These are phyloP conservation scores for Citrus mangshanensis DNA, from an alignment of 345 rosid species.

Conservation along the genomic window DNA sequence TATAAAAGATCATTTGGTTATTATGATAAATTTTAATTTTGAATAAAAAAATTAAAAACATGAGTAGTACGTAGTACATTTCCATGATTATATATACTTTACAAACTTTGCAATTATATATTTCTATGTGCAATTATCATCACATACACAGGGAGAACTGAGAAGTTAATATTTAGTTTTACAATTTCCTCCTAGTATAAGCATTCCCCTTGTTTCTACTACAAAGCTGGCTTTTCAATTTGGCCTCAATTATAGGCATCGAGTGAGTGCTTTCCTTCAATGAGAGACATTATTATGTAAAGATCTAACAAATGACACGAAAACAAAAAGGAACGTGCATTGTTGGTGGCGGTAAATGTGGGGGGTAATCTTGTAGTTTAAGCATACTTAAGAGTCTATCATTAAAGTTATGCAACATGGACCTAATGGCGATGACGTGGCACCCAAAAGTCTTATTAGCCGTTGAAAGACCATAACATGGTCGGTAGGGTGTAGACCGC, in stretches of 20 bases:
- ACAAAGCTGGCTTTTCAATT: neutral
- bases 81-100: too few relatives aligned
- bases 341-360: neutral
- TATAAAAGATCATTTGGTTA: too few relatives aligned
- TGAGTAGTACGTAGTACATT: too few relatives aligned
- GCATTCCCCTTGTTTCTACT: neutral
- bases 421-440: neutral
- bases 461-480: neutral
- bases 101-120: too few relatives aligned
- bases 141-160: too few relatives aligned
- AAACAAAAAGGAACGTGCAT: neutral
- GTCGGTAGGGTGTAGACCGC: neutral
- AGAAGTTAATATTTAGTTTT: too few relatives aligned
- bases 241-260: neutral
- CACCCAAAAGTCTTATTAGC: neutral
- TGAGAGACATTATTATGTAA: neutral
- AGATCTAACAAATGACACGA: neutral
- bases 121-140: too few relatives aligned
- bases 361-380: neutral
- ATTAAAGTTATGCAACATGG: neutral
- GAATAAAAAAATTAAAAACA: too few relatives aligned
- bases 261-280: neutral
- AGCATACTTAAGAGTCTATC: neutral
- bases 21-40: too few relatives aligned
- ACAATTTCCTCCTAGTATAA: too few relatives aligned